phyloP scores from a whole-genome alignment of 164 flowering plant genomes.

The Vitis amurensis region DNA sequence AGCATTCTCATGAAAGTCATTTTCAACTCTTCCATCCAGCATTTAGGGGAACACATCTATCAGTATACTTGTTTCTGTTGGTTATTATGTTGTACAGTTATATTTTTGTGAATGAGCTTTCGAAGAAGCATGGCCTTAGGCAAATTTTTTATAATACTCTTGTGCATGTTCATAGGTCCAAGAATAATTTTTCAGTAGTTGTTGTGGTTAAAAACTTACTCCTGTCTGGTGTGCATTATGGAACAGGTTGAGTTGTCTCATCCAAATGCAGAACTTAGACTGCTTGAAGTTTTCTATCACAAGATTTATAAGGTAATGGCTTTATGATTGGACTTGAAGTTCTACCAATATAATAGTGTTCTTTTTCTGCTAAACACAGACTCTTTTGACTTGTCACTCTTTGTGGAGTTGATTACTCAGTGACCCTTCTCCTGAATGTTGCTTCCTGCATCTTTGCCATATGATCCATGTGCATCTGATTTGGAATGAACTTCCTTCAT shows the following conservation, averaged over 20 bases:
- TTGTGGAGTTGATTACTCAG: not conserved
- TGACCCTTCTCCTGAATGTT: not conserved
- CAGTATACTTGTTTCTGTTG: not conserved
- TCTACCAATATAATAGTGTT: no score
- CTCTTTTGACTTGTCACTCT: not conserved
- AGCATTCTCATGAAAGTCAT: not conserved
- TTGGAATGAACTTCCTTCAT: no score
- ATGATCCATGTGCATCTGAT: not conserved
- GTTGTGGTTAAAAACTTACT: not conserved
- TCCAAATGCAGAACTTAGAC: constrained; percentile 85
- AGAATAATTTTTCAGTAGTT: not conserved
- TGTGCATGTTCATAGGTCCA: not conserved
- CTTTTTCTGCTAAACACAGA: no score
- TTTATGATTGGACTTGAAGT: no score
- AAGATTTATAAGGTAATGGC: constrained; percentile 88
- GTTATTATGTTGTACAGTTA: not conserved
- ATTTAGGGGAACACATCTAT: not conserved
- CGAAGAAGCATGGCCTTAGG: not conserved
- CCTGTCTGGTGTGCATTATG: constrained; percentile 6
- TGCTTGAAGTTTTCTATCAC: constrained; percentile 96
- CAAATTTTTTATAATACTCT: not conserved
- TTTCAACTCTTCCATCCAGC: not conserved
- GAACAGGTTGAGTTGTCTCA: constrained; percentile 91
- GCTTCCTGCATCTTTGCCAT: not conserved
- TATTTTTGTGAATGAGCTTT: not conserved